Evolutionary conservation across 73 alveolate species (phyloP).

Genomic region (Paramecium biaurelia): DNA sequence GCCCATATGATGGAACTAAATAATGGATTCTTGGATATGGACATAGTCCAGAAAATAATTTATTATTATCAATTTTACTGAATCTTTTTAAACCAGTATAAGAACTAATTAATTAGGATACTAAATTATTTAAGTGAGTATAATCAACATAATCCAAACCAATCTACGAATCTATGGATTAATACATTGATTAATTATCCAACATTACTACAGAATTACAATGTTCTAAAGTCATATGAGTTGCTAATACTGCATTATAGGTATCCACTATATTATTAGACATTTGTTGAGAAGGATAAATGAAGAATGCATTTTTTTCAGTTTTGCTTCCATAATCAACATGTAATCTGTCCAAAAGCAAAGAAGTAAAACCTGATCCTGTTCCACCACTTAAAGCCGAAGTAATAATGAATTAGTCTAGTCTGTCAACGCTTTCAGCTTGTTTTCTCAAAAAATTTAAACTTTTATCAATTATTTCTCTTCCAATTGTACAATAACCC

Average conservation of each 20-base stretch:
- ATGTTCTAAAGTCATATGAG: not conserved
- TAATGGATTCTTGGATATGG: not conserved
- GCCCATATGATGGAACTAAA: not conserved
- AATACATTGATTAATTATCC: not conserved
- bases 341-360: not conserved
- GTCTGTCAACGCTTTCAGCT: not conserved
- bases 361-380: slow-evolving; percentile 39
- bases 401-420: slow-evolving; percentile 8
- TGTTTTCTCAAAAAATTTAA: slow-evolving; percentile 31
- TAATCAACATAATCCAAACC: not conserved
- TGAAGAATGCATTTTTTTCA: not conserved
- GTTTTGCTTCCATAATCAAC: slow-evolving; percentile 2
- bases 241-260: not conserved
- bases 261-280: not conserved
- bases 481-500: slow-evolving; percentile 21
- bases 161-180: not conserved
- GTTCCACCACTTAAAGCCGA: slow-evolving; percentile 55
- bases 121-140: not conserved
- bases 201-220: not conserved
- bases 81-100: not conserved
- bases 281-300: not conserved
- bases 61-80: not conserved
- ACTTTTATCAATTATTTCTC: not conserved
- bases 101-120: not conserved
- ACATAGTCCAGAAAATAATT: not conserved